These are phyloP conservation scores for Cairneyella variabilis DNA, from an alignment of 495 filamentous ascomycete genomes.

Conservation along the genomic window DNA sequence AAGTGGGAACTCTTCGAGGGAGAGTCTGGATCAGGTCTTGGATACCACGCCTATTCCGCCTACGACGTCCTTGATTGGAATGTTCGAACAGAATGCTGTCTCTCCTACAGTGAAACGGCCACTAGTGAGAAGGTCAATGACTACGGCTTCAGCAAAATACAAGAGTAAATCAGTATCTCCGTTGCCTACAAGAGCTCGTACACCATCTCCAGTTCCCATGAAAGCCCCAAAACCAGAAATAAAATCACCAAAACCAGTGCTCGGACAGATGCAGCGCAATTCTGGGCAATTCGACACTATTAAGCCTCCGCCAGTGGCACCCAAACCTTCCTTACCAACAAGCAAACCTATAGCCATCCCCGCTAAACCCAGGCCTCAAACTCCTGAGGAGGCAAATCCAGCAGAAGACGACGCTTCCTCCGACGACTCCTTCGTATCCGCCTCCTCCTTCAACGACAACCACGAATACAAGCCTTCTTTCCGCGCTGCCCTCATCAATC, in stretches of 20 bases:
- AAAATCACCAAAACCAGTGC: constrained; percentile 13
- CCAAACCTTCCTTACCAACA: constrained; percentile 4
- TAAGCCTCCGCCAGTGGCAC: not conserved
- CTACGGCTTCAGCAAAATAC: not conserved
- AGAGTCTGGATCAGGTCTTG: constrained; percentile 30
- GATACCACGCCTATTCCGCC: constrained; percentile 52
- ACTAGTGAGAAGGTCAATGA: constrained; percentile 29
- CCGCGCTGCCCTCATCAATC: constrained; percentile 1
- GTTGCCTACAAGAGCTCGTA: not conserved
- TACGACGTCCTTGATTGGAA: constrained; percentile 53
- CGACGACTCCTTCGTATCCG: constrained; percentile 28
- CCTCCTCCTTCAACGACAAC: constrained; percentile 11
- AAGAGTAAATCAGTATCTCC: not conserved
- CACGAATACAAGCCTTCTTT: constrained; percentile 12
- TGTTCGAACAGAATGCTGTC: constrained; percentile 49
- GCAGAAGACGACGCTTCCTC: constrained; percentile 19
- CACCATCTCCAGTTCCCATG: not conserved
- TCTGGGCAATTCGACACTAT: not conserved
- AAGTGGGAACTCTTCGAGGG: constrained; percentile 25
- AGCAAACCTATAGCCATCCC: constrained; percentile 19
- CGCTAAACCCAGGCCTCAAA: not conserved
- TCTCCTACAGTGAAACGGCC: constrained; percentile 24
- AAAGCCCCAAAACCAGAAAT: constrained; percentile 9
- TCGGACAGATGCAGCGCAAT: not conserved
- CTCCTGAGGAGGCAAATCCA: not conserved